Percentiles rank a stretch among this genome's conserved stretches.
Conservation (phyloP, 2,329 filamentous ascomycete species). For the Periconia sp. region DNA sequence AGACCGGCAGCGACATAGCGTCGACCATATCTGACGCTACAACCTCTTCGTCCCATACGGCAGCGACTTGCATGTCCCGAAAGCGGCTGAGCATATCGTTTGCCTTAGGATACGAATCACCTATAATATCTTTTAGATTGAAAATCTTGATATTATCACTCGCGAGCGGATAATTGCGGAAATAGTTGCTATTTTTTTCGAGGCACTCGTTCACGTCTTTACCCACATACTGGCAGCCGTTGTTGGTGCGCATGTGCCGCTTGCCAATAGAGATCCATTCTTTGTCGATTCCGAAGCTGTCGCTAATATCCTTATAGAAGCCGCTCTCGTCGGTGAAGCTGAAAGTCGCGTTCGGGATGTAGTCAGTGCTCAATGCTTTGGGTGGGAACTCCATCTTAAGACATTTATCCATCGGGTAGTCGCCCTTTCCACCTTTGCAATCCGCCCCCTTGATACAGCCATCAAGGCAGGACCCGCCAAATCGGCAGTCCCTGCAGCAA, state of each 20-base stretch:
- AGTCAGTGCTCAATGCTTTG: not conserved
- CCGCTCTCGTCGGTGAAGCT: conserved; percentile 3
- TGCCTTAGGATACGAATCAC: conserved; percentile 6
- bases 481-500: no score
- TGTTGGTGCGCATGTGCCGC: conserved; percentile 6
- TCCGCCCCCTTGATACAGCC: conserved; percentile 2
- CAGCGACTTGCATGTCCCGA: conserved; percentile 1
- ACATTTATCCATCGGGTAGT: conserved; percentile 3
- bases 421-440: conserved; percentile 2
- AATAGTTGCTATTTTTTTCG: conserved; percentile 1
- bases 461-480: not conserved
- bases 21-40: conserved; percentile 6
- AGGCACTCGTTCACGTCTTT: conserved; percentile 7
- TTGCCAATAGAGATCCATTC: conserved; percentile 6
- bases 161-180: conserved; percentile 8
- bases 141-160: conserved; percentile 9
- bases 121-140: conserved; percentile 12
- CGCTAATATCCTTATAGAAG: conserved; percentile 6
- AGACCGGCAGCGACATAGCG: conserved; percentile 6
- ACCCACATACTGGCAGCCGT: conserved; percentile 9
- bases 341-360: conserved; percentile 8
- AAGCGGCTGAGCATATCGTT: conserved; percentile 8
- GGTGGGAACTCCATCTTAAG: conserved; percentile 2
- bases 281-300: conserved; percentile 9
- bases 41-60: not conserved